Percentiles rank a stretch among this genome's conserved stretches.
These are phyloP conservation scores for Clitopilus passeckerianus DNA, from an alignment of 768 basidiomycete species.

Conservation along the genomic window DNA sequence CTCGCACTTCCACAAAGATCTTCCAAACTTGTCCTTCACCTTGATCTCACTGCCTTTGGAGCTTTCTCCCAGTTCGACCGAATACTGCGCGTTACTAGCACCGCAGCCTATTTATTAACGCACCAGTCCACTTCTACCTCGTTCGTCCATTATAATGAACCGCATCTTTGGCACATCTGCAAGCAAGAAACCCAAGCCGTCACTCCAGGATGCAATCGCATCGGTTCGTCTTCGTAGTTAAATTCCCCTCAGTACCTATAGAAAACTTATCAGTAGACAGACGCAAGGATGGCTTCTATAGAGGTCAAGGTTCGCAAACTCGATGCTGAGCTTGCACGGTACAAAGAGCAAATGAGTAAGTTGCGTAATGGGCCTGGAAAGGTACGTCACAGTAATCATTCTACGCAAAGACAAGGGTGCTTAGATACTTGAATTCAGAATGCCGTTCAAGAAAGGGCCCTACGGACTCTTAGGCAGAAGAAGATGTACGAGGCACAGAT, in stretches of 20 bases:
- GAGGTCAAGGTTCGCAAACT: constrained; percentile 98
- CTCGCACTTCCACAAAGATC: background rate
- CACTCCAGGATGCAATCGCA: constrained; percentile 88
- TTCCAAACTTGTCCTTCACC: background rate
- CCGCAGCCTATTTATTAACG: background rate
- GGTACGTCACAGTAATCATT: constrained; percentile 36
- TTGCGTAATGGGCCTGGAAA: constrained; percentile 93
- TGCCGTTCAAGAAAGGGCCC: constrained; percentile 92
- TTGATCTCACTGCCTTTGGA: background rate
- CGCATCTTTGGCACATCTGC: constrained; percentile 76
- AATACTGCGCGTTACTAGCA: background rate
- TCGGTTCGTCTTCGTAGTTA: constrained; percentile 39
- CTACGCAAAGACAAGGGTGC: too few species aligned
- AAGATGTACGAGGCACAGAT: constrained; percentile 94
- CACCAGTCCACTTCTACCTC: background rate
- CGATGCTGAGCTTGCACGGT: constrained; percentile 85
- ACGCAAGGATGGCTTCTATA: constrained; percentile 77
- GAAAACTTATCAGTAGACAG: constrained; percentile 54
- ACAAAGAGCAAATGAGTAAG: constrained; percentile 96
- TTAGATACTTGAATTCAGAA: constrained; percentile 35
- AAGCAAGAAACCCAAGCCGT: constrained; percentile 79
- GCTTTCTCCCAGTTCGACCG: background rate
- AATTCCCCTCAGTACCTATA: constrained; percentile 5
- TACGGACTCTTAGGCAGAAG: constrained; percentile 92
- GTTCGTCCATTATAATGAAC: constrained; percentile 45